Conservation (phyloP, 768 basidiomycete species). For the Gelatoporia subvermispora region DNA sequence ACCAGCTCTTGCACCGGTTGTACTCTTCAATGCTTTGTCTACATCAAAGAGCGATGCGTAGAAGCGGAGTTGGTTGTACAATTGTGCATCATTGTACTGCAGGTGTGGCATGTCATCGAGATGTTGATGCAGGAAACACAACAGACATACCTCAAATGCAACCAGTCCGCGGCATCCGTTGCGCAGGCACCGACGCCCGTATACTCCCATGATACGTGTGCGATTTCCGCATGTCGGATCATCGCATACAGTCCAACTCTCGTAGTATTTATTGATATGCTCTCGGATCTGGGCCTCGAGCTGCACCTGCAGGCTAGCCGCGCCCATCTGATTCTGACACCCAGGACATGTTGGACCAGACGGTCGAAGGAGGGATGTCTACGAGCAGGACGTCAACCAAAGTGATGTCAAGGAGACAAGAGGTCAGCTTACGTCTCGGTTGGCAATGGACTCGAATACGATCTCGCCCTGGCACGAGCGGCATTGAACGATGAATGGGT, state of each 20-base stretch:
- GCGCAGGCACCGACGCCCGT: constrained; percentile 76
- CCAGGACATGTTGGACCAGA: constrained; percentile 67
- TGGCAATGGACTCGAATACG: constrained; percentile 54
- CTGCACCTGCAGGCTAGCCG: constrained; percentile 72
- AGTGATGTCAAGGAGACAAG: neutral
- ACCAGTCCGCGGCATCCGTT: constrained; percentile 66
- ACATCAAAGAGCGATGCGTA: constrained; percentile 74
- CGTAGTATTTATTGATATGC: constrained; percentile 78
- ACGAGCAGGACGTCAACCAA: constrained; percentile 1
- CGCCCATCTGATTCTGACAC: constrained; percentile 50
- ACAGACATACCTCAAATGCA: constrained; percentile 62
- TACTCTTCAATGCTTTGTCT: constrained; percentile 52
- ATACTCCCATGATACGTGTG: constrained; percentile 93
- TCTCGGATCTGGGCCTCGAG: constrained; percentile 82
- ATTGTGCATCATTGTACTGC: constrained; percentile 77
- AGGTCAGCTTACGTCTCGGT: constrained; percentile 45
- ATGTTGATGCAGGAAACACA: neutral
- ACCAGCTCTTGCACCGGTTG: constrained; percentile 42
- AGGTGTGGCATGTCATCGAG: constrained; percentile 3
- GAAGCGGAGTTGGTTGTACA: constrained; percentile 90
- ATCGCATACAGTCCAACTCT: constrained; percentile 84
- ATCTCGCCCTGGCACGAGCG: constrained; percentile 60
- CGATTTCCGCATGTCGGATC: constrained; percentile 79
- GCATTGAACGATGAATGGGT: constrained; percentile 73
- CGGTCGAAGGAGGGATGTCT: constrained; percentile 65